Evolutionary conservation across 371 early-diverging fungal species (phyloP), one percentile per base, ranked within the genome.

Genomic region (Mortierella sp.): DNA sequence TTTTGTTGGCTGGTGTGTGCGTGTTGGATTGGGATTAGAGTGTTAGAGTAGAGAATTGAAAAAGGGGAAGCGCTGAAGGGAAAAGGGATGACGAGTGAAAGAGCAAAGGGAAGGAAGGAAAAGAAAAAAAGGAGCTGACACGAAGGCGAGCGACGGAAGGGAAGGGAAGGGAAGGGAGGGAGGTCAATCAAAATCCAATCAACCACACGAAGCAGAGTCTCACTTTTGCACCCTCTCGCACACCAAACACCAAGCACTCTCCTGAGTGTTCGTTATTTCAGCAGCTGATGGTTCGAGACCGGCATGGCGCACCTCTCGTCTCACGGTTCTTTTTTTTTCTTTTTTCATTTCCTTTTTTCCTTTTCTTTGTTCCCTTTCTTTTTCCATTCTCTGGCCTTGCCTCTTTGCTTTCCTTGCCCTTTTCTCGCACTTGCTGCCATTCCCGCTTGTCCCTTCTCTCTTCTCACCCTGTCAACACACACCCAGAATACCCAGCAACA

Each of bases 201-300:
- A 26, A 11, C 4, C 14, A 28, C 9, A 16, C 31, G 6, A 54
- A 31, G 14, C 51, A 51, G 54, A 55, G 28, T 40, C 21, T 61
- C 48, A 28, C 64, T 40, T 26, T 28, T 13, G 13, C 57, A 26
- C 64, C 16, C 31, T 11, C 61, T 26, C 24, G 28, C 13, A 28
- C 54, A 40, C 43, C 43, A 40, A 6, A 40, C 43, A n/a, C 53
- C 54, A 28, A 14, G 1, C 48, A 48, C 19, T 13, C 34, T 34
- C 61, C 34, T 61, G 34, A 34, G 31, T 28, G 55, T 10, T 55
- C 10, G 55, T 5, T n/a, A 16, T 2, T 59, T 11, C 5, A 11
- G 31, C 31, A 31, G 5, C 59, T 31, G 59, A 21, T 64, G 64
- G 64, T 64, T 64, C 64, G 64, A 64, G 37, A 64, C 64, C 64